Evolutionary conservation across 176 grass and related monocot genomes (phyloP).

Genomic region (Avena eriantha): DNA sequence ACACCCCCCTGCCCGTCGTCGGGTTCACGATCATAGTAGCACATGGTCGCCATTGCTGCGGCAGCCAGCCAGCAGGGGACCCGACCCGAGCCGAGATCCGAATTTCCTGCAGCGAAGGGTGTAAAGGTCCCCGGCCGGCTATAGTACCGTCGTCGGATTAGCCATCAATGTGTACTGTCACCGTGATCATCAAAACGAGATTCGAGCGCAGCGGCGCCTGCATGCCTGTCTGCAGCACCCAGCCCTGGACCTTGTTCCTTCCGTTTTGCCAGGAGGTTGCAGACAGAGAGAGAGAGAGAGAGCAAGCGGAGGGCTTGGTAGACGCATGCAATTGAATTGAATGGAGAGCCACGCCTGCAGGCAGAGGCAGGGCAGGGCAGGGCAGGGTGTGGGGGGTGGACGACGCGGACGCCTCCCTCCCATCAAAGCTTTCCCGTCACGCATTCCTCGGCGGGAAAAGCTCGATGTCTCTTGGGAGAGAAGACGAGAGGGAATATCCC

Average conservation of each 20-base stretch:
- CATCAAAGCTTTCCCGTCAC: constrained; percentile 52
- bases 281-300: neutral
- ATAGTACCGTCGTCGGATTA: neutral
- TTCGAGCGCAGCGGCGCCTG: neutral
- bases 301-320: neutral
- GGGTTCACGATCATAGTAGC: neutral
- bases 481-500: constrained; percentile 38
- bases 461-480: constrained; percentile 6
- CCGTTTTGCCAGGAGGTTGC: constrained; percentile 51
- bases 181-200: neutral
- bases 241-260: constrained; percentile 44
- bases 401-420: constrained; percentile 25
- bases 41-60: constrained; percentile 31
- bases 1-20: neutral
- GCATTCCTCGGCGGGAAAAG: constrained; percentile 59
- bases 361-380: too few relatives aligned
- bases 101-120: constrained; percentile 7
- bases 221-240: neutral
- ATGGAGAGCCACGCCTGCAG: constrained; percentile 12
- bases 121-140: constrained; percentile 10
- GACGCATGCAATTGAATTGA: constrained; percentile 26
- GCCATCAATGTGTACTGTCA: constrained; percentile 8
- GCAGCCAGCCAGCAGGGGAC: neutral
- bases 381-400: neutral
- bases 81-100: neutral